phyloP scores from a whole-genome alignment of 2,329 filamentous ascomycete genomes.

The Herpotrichia juniperi region DNA sequence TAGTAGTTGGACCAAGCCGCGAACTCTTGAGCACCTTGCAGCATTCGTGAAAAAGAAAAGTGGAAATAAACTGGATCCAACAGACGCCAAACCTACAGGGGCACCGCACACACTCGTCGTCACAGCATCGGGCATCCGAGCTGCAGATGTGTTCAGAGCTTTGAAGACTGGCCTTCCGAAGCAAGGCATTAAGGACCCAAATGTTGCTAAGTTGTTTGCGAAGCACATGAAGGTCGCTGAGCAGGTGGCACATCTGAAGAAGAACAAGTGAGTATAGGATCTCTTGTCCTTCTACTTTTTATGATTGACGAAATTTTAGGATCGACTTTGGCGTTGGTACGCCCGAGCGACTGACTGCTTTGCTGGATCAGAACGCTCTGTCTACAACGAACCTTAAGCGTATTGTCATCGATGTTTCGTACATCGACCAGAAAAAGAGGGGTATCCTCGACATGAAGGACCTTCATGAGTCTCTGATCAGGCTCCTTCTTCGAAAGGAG shows the following conservation, averaged over 20 bases:
- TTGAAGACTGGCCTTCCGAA: constrained; percentile 66
- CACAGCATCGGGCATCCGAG: constrained; percentile 81
- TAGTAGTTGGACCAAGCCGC: constrained; percentile 70
- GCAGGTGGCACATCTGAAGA: constrained; percentile 76
- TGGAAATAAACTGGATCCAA: constrained; percentile 64
- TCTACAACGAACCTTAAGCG: constrained; percentile 74
- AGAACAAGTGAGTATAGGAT: constrained; percentile 53
- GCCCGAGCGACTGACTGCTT: constrained; percentile 78
- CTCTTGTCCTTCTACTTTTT: not conserved
- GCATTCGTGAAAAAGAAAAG: constrained; percentile 75
- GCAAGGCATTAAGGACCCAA: constrained; percentile 65
- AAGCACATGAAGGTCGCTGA: constrained; percentile 98
- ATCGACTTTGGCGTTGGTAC: constrained; percentile 92
- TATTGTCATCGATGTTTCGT: constrained; percentile 87
- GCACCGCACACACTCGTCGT: constrained; percentile 82
- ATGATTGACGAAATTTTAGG: constrained; percentile 50
- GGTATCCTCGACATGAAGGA: constrained; percentile 96
- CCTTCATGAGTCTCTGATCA: constrained; percentile 78
- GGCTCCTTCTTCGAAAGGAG: constrained; percentile 72
- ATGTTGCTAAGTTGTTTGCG: constrained; percentile 91
- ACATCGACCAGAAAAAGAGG: constrained; percentile 93
- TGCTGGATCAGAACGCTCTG: constrained; percentile 81
- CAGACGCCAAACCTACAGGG: constrained; percentile 66
- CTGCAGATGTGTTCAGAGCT: constrained; percentile 80
- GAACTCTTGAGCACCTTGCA: constrained; percentile 75